A percentile compares a stretch with the other conserved stretches of the same genome.
Conservation (phyloP, 139 green algal genomes). For the Chlorella vulgaris region DNA sequence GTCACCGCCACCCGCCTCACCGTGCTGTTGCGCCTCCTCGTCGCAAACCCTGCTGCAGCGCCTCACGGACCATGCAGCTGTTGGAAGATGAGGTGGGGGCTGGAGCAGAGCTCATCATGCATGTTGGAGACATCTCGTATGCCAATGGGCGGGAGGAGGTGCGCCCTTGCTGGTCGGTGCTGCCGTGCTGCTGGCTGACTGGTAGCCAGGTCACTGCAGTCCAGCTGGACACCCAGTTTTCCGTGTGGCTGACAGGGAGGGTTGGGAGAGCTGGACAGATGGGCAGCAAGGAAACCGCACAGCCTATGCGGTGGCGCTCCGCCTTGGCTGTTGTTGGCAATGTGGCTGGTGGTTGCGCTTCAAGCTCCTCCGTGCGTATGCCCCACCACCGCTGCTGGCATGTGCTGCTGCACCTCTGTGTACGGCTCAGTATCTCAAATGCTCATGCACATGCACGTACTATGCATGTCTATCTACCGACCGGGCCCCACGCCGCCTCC, state of each 20-base stretch:
- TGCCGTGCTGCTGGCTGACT: background rate
- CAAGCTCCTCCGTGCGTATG: no score
- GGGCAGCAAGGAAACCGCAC: no score
- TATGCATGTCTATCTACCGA: background rate
- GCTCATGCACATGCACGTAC: background rate
- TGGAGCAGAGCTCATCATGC: slow-evolving; percentile 59
- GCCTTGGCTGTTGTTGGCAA: no score
- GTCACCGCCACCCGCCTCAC: background rate
- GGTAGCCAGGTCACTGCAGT: background rate
- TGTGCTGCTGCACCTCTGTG: no score
- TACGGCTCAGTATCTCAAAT: no score
- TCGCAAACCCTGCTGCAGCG: no score
- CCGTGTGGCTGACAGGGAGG: no score
- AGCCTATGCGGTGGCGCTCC: no score
- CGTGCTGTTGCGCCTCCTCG: no score
- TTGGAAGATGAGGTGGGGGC: slow-evolving; percentile 42
- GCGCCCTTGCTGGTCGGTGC: slow-evolving; percentile 2
- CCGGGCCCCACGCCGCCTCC: slow-evolving; percentile 6
- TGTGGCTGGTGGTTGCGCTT: no score
- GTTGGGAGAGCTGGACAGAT: no score
- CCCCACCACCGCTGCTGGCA: no score
- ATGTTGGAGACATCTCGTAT: slow-evolving; percentile 75
- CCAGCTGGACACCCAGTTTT: background rate
- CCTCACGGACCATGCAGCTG: slow-evolving; percentile 35
- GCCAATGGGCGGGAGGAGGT: slow-evolving; percentile 57